Evolutionary conservation across 2,329 filamentous ascomycete genomes (phyloP).

Genomic region (Pseudogymnoascus sp.): DNA sequence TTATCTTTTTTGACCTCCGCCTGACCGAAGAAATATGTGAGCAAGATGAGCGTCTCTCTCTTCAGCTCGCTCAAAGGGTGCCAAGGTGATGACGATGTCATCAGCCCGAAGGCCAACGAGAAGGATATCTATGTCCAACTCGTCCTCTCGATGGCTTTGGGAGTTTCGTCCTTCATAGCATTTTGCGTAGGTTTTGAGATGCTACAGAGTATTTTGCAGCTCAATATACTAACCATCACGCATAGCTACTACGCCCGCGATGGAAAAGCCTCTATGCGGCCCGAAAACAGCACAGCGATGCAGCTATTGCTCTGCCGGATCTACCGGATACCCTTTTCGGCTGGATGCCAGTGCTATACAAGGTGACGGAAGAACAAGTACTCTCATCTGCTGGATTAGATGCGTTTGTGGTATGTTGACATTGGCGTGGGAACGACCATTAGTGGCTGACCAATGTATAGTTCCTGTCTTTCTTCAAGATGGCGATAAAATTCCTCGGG

Average conservation of each 20-base stretch:
- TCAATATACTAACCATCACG: slow-evolving; percentile 20
- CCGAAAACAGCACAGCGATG: slow-evolving; percentile 64
- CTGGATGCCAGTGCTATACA: slow-evolving; percentile 83
- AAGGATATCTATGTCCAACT: slow-evolving; percentile 48
- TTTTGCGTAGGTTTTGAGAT: slow-evolving; percentile 56
- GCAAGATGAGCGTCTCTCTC: neutral
- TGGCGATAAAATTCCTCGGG: slow-evolving; percentile 76
- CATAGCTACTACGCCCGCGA: slow-evolving; percentile 72
- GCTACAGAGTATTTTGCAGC: neutral
- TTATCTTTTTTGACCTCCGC: neutral
- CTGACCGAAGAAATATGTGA: neutral
- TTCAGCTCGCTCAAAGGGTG: slow-evolving; percentile 4
- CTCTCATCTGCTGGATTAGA: slow-evolving; percentile 85
- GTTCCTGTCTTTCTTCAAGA: slow-evolving; percentile 93
- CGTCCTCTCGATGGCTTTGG: slow-evolving; percentile 61
- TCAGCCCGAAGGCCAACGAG: slow-evolving; percentile 14
- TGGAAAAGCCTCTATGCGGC: slow-evolving; percentile 90
- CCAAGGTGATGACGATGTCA: neutral
- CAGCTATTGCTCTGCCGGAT: slow-evolving; percentile 55
- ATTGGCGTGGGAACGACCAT: neutral
- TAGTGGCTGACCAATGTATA: slow-evolving; percentile 29
- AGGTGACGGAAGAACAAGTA: slow-evolving; percentile 80
- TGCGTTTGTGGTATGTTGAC: slow-evolving; percentile 68
- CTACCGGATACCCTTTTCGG: slow-evolving; percentile 81
- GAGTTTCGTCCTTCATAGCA: slow-evolving; percentile 59